phyloP scores from a whole-genome alignment of 1,139 yeast genomes.

The Eremothecium coryli region DNA sequence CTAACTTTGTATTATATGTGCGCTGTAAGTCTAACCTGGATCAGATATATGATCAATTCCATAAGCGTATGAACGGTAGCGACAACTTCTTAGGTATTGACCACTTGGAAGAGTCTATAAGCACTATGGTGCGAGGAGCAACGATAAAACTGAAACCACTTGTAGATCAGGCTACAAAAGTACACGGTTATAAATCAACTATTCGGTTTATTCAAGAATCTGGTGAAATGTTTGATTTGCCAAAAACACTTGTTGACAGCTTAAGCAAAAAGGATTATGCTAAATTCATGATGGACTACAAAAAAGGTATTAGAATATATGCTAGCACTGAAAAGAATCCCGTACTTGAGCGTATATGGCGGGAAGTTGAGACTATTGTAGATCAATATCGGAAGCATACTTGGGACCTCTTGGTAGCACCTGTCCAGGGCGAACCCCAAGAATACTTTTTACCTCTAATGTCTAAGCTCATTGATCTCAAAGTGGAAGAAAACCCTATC shows the following conservation, averaged over 20 bases:
- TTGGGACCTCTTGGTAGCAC: slow-evolving; percentile 47
- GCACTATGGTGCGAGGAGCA: slow-evolving; percentile 45
- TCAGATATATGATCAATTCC: slow-evolving; percentile 45
- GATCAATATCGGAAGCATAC: slow-evolving; percentile 53
- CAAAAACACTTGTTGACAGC: slow-evolving; percentile 46
- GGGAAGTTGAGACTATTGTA: slow-evolving; percentile 56
- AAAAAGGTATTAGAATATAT: slow-evolving; percentile 41
- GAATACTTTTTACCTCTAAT: slow-evolving; percentile 49
- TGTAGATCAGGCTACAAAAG: slow-evolving; percentile 51
- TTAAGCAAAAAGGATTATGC: slow-evolving; percentile 60
- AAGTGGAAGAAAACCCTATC: slow-evolving; percentile 55
- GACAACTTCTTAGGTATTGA: slow-evolving; percentile 27
- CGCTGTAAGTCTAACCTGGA: slow-evolving; percentile 64
- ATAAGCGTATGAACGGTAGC: slow-evolving; percentile 28
- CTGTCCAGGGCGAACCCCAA: slow-evolving; percentile 25
- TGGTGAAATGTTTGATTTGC: slow-evolving; percentile 61
- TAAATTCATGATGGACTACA: slow-evolving; percentile 59
- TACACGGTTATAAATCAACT: slow-evolving; percentile 49
- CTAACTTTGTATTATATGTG: slow-evolving; percentile 67
- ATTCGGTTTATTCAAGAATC: slow-evolving; percentile 56
- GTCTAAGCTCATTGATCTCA: slow-evolving; percentile 51
- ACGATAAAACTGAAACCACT: slow-evolving; percentile 70
- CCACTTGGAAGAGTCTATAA: slow-evolving; percentile 40
- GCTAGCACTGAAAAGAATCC: slow-evolving; percentile 9
- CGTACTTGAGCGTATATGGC: slow-evolving; percentile 49